These are phyloP conservation scores for Marasmius sp. DNA, from an alignment of 1,284 basidiomycete species.

Conservation along the genomic window DNA sequence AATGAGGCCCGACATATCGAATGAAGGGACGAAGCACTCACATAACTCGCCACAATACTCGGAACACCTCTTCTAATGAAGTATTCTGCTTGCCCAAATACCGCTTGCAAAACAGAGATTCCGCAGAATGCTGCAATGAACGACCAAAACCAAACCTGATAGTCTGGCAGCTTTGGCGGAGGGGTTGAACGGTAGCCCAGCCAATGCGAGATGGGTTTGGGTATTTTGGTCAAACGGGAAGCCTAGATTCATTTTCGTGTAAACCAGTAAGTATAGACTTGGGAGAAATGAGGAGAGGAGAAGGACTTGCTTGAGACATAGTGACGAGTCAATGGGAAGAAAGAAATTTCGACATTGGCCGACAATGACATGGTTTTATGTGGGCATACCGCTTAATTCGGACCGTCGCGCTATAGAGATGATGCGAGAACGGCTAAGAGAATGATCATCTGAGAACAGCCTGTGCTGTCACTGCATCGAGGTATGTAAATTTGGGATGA, in stretches of 20 bases:
- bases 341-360: too few relatives aligned
- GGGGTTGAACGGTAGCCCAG: conserved; percentile 42
- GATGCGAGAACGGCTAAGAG: too few relatives aligned
- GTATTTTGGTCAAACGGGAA: conserved; percentile 20
- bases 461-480: too few relatives aligned
- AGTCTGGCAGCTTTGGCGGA: conserved; percentile 33
- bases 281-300: neutral
- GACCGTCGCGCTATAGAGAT: too few relatives aligned
- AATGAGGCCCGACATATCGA: neutral
- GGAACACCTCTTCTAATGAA: conserved; percentile 50
- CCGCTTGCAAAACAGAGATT: conserved; percentile 54
- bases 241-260: too few relatives aligned
- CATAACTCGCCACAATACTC: conserved; percentile 49
- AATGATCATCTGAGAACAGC: too few relatives aligned
- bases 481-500: too few relatives aligned
- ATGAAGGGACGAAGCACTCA: conserved; percentile 23
- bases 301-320: neutral
- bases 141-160: conserved; percentile 45
- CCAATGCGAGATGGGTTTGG: conserved; percentile 41
- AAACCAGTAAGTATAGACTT: too few relatives aligned
- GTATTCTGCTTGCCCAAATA: conserved; percentile 49
- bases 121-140: conserved; percentile 57
- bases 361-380: too few relatives aligned
- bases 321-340: too few relatives aligned
- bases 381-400: too few relatives aligned